Evolutionary conservation across 257 asterid genomes (phyloP).

Genomic region (Linaria vulgaris): DNA sequence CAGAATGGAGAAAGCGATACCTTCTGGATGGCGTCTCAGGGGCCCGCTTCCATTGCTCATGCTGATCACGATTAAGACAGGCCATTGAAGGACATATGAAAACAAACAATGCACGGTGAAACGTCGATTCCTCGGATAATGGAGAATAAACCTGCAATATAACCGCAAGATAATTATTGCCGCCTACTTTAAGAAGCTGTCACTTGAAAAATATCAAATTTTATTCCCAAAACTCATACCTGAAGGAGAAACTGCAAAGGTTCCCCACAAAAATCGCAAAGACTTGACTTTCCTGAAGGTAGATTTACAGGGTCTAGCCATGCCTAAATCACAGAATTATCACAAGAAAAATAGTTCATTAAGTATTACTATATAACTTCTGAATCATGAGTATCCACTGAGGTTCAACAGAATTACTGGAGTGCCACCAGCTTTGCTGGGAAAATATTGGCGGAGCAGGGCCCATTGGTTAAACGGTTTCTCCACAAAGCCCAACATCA

Average conservation of each 20-base stretch:
- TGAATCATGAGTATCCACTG: background rate
- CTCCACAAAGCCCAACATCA: slow-evolving; percentile 75
- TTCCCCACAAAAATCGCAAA: slow-evolving; percentile 77
- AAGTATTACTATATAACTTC: background rate
- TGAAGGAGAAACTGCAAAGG: slow-evolving; percentile 95
- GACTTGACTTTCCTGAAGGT: slow-evolving; percentile 56
- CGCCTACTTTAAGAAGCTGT: background rate
- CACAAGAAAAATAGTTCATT: background rate
- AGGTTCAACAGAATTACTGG: slow-evolving; percentile 53
- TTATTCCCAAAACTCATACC: slow-evolving; percentile 40
- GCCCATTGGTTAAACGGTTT: slow-evolving; percentile 65
- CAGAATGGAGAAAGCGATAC: slow-evolving; percentile 32
- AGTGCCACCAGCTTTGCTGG: slow-evolving; percentile 96
- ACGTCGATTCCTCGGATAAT: slow-evolving; percentile 70
- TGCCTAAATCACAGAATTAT: slow-evolving; percentile 48
- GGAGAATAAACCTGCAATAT: slow-evolving; percentile 86
- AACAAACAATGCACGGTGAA: slow-evolving; percentile 68
- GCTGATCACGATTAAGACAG: slow-evolving; percentile 83
- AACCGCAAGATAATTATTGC: background rate
- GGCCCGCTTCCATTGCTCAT: slow-evolving; percentile 81
- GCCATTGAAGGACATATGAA: slow-evolving; percentile 87
- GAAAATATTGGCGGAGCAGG: slow-evolving; percentile 66
- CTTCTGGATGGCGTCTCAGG: slow-evolving; percentile 62
- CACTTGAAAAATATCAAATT: background rate
- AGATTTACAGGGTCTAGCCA: slow-evolving; percentile 88